Percentiles rank a stretch among this genome's conserved stretches.
These are phyloP conservation scores for Pythium brachiatum DNA, from an alignment of 352 stramenopile genomes.

Conservation along the genomic window DNA sequence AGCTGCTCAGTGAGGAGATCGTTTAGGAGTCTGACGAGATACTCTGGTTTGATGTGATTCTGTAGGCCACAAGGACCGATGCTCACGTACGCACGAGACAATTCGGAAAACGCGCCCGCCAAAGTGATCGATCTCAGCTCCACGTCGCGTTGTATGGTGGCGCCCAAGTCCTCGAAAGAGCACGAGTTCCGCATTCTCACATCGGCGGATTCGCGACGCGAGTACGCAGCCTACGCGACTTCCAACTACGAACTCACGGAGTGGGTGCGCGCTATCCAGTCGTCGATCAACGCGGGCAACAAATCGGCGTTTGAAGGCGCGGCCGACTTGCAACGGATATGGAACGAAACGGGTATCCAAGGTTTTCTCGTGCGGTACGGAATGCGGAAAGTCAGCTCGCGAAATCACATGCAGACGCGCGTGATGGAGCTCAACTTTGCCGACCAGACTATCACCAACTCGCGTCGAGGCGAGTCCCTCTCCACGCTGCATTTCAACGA, in stretches of 20 bases:
- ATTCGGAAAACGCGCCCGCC: constrained; percentile 36
- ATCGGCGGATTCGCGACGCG: constrained; percentile 64
- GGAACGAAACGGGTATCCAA: constrained; percentile 75
- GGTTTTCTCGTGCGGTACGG: constrained; percentile 82
- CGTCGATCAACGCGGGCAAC: constrained; percentile 79
- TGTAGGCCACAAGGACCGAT: constrained; percentile 63
- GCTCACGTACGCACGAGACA: constrained; percentile 77
- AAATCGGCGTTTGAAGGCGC: constrained; percentile 70
- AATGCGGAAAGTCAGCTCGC: constrained; percentile 73
- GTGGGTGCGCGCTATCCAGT: constrained; percentile 79
- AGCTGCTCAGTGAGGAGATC: too few species aligned
- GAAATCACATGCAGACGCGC: constrained; percentile 79
- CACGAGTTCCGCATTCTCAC: constrained; percentile 79
- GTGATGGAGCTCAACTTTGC: constrained; percentile 87
- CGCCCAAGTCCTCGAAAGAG: constrained; percentile 55
- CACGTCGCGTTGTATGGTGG: constrained; percentile 66
- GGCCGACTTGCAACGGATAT: constrained; percentile 67
- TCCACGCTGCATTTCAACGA: constrained; percentile 77
- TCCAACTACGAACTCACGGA: constrained; percentile 83
- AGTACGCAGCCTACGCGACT: constrained; percentile 57
- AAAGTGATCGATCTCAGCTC: constrained; percentile 80
- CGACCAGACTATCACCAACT: constrained; percentile 80
- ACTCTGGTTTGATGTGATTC: not conserved
- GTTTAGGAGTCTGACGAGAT: not conserved
- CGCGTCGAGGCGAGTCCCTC: constrained; percentile 70